Percentiles rank a stretch among this genome's conserved stretches.
phyloP scores from a whole-genome alignment of 108 stramenopile species.

The Cyclotella choctawhatcheeana region DNA sequence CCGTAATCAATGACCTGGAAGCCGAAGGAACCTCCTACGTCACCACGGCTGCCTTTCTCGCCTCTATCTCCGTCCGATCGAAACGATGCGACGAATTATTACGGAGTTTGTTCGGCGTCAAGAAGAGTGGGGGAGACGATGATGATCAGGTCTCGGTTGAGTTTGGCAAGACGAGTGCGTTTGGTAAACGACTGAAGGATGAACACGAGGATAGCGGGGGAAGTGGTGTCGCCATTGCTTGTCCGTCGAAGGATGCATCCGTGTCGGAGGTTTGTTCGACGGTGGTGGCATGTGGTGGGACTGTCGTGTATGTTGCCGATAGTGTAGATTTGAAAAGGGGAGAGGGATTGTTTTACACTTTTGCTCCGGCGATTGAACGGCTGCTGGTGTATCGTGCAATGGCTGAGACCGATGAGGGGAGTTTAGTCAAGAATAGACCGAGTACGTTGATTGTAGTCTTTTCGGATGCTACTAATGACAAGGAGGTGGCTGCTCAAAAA shows the following conservation, averaged over 20 bases:
- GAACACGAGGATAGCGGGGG: constrained; percentile 31
- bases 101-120: constrained; percentile 50
- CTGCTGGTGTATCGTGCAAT: constrained; percentile 50
- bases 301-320: constrained; percentile 71
- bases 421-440: constrained; percentile 17
- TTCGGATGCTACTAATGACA: constrained; percentile 24
- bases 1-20: constrained; percentile 79
- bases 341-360: constrained; percentile 78
- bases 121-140: constrained; percentile 7
- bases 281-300: constrained; percentile 77
- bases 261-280: constrained; percentile 68
- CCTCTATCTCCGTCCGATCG: constrained; percentile 65
- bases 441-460: constrained; percentile 67
- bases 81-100: constrained; percentile 35
- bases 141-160: constrained; percentile 47
- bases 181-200: constrained; percentile 60
- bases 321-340: constrained; percentile 69
- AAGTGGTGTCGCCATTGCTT: constrained; percentile 67
- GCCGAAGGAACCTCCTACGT: constrained; percentile 70
- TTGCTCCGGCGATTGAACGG: constrained; percentile 81
- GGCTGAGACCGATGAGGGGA: constrained; percentile 22
- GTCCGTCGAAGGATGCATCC: constrained; percentile 40
- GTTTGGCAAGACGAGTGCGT: constrained; percentile 61
- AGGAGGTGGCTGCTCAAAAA: constrained; percentile 38
- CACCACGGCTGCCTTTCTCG: constrained; percentile 73